Conservation (phyloP, 75 land plant species). For the Cunninghamia lanceolata region DNA sequence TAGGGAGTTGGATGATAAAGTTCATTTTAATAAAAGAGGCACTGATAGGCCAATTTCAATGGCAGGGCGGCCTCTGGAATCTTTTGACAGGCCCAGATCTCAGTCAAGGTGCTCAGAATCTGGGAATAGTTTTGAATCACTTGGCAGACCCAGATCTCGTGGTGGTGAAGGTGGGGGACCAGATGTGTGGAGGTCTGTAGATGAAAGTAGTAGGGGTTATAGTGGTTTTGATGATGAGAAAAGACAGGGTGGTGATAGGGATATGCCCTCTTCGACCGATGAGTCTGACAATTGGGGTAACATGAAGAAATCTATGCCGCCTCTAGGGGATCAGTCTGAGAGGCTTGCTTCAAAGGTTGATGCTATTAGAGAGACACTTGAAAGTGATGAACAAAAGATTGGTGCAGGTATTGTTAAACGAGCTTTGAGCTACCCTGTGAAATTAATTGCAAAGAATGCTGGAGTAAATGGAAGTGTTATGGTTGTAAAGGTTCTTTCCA, state of each 20-base stretch:
- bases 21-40: slow-evolving; percentile 44
- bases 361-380: no score
- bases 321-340: not conserved
- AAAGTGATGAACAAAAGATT: no score
- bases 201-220: slow-evolving; percentile 29
- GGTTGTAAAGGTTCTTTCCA: no score
- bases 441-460: no score
- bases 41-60: slow-evolving; percentile 40
- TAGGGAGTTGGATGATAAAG: slow-evolving; percentile 59
- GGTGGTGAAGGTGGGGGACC: slow-evolving; percentile 20
- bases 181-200: slow-evolving; percentile 50
- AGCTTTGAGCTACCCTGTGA: no score
- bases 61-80: slow-evolving; percentile 16
- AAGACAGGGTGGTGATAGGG: slow-evolving; percentile 24
- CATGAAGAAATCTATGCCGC: slow-evolving; percentile 24
- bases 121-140: slow-evolving; percentile 35
- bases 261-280: slow-evolving; percentile 23
- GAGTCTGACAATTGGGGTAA: slow-evolving; percentile 21
- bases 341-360: no score
- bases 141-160: slow-evolving; percentile 54
- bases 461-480: no score
- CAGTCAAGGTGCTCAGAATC: slow-evolving; percentile 41
- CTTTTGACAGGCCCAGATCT: slow-evolving; percentile 46
- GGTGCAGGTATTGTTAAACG: no score
- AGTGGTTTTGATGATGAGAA: slow-evolving; percentile 28